Base-by-base conservation (phyloP, 208 protist species). In the Trypanosoma theileri region DNA sequence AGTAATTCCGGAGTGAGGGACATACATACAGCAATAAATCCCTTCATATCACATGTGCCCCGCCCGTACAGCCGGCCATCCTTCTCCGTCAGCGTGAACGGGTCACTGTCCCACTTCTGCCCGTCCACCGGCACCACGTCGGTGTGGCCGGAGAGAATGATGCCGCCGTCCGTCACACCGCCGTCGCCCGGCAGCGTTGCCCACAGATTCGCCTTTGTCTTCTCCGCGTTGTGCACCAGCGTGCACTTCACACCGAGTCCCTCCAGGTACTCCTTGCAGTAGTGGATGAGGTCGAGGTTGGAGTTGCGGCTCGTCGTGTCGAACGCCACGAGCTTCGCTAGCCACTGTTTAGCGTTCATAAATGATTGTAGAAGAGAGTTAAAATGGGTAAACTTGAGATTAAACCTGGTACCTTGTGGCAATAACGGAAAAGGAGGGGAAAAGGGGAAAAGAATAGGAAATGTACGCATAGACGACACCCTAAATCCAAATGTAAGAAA, bases 21-120 rank as follows among this genome's bases (percentile, higher is more conserved):
- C 77, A 88, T 85, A 54, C 75, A 77, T 16, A 84, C 83, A 0
- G 77, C 77, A 44, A 85, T 77, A 54, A 86, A 85, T 13, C 75
- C 77, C 66, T 85, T 92, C 77, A 83, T 82, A 54, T 89, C 80
- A 54, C 76, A 83, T 24, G 82, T 84, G 53, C 82, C 77, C 24
- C 82, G 66, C n/a, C 78, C 76, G 62, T 80, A 88, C 48, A 88
- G 64, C 64, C 79, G 85, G 14, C 71, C 76, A 2, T 64, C 74
- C n/a, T 74, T 74, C 19, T 71, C 66, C 8, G 71, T 73, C 8
- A 80, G 48, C 45, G 68, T 68, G 24, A 84, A 83, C 12, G 81
- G 74, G 45, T 85, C 71, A 16, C 56, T 82, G 60, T 83, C 64
- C 77, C 81, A 84, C 69, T 73, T 71, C 58, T 90, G 81, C 35